Conservation (phyloP, 2,329 filamentous ascomycete species). For the Ascomycota sp. region DNA sequence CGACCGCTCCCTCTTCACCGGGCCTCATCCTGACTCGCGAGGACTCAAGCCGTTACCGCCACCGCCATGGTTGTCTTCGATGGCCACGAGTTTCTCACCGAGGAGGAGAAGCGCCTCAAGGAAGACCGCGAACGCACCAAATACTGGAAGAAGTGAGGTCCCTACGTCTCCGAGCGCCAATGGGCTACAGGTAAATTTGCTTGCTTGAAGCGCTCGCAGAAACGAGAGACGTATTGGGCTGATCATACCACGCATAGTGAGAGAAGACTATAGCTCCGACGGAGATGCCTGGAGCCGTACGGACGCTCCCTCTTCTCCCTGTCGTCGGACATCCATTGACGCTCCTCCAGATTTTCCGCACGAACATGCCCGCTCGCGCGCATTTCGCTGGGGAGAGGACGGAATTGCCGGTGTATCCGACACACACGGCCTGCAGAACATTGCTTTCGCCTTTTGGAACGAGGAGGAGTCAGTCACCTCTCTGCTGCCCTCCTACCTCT, state of each 20-base stretch:
- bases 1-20: too few species aligned
- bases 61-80: constrained; percentile 74
- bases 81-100: constrained; percentile 66
- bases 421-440: constrained; percentile 76
- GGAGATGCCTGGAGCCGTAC: constrained; percentile 92
- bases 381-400: constrained; percentile 91
- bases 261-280: constrained; percentile 77
- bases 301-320: constrained; percentile 14
- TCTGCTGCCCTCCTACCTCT: background rate
- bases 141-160: constrained; percentile 98
- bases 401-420: constrained; percentile 89
- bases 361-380: constrained; percentile 71
- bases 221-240: constrained; percentile 8
- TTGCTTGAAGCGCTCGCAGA: too few species aligned
- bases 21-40: too few species aligned
- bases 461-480: constrained; percentile 55
- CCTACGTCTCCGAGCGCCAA: constrained; percentile 82
- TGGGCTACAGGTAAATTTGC: constrained; percentile 93
- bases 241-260: constrained; percentile 28
- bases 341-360: constrained; percentile 64
- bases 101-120: constrained; percentile 77
- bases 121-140: constrained; percentile 65
- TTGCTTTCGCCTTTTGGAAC: constrained; percentile 95
- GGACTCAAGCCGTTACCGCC: too few species aligned
- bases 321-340: background rate